phyloP scores from a whole-genome alignment of 164 flowering plant genomes.

The Nymphaea colorata region DNA sequence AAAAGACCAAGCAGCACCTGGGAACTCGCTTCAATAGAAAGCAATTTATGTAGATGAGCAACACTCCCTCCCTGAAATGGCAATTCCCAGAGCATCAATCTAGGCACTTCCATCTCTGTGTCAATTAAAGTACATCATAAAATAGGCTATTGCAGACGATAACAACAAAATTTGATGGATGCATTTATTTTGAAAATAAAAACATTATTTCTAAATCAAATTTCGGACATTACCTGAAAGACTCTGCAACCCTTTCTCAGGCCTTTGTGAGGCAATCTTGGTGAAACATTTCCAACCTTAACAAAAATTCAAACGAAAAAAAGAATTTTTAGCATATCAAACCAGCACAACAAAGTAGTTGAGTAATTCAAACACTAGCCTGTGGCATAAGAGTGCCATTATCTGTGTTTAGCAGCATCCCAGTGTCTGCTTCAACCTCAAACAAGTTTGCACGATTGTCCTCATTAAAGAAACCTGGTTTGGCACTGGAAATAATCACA shows the following conservation, averaged over 20 bases:
- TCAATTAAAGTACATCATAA: background rate
- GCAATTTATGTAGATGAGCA: slow-evolving; percentile 84
- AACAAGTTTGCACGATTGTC: slow-evolving; percentile 74
- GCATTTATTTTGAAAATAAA: no score
- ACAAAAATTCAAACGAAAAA: slow-evolving; percentile 1
- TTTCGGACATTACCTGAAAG: slow-evolving; percentile 52
- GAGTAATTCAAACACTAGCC: slow-evolving; percentile 23
- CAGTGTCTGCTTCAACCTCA: slow-evolving; percentile 83
- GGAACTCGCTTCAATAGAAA: slow-evolving; percentile 85
- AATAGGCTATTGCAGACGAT: background rate
- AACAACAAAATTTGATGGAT: background rate
- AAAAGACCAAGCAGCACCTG: slow-evolving; percentile 41
- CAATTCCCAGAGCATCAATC: slow-evolving; percentile 3
- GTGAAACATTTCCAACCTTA: slow-evolving; percentile 50
- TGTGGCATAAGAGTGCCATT: slow-evolving; percentile 83
- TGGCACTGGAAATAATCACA: slow-evolving; percentile 38
- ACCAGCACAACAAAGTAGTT: background rate
- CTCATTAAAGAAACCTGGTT: slow-evolving; percentile 90
- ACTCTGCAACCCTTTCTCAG: slow-evolving; percentile 38
- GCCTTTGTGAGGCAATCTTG: slow-evolving; percentile 25
- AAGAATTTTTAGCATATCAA: slow-evolving; percentile 2
- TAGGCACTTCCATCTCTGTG: background rate
- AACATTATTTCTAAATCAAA: background rate
- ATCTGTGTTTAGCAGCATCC: slow-evolving; percentile 85
- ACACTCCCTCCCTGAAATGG: slow-evolving; percentile 82